Evolutionary conservation across 2,329 filamentous ascomycete species (phyloP), one percentile per base, ranked within the genome.

Genomic region (Arthrobotrys musiformis): DNA sequence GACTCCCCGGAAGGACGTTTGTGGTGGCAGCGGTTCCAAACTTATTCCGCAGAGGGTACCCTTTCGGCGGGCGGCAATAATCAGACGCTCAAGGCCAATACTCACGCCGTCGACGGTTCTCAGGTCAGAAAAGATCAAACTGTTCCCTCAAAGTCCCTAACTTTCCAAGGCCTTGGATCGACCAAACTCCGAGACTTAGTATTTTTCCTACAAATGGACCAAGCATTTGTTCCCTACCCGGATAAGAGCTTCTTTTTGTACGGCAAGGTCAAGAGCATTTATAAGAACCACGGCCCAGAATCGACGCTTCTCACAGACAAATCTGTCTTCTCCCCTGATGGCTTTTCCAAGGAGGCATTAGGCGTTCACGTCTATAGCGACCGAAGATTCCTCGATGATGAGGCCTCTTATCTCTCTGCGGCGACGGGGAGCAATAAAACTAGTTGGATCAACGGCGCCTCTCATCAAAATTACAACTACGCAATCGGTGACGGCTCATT

Each of bases 181-280:
- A 54, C 37, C 7, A 2, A 26, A 2, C 19, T 77, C 17, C 66
- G 60, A 22, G 17, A 54, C 6, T 37, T 35, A 22, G 66, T 28
- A 4, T 77, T 70, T 17, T 50, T 22, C 13, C n/a, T 70, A 2
- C 28, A 22, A 2, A 63, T 77, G n/a, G 61, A 77, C 30, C 69
- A 62, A 37, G 61, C 66, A 35, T 70, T 44, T 48, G 64, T 77
- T 22, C 24, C 50, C 1, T 70, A 58, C 22, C 2, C 50, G 9
- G 73, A 77, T 22, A 60, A 66, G 4, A 77, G 73, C 24, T 77
- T 77, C 42, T 70, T 66, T 19, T 22, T 77, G n/a, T 62, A 70
- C 19, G 73, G 73, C 9, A 54, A 62, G 48, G 66, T 77, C 40
- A 70, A 77, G 8, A 70, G 52, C 30, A 52, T 7, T 11, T 67